These are phyloP conservation scores for Leucocoprinus sp. DNA, from an alignment of 768 basidiomycete genomes.

Conservation along the genomic window DNA sequence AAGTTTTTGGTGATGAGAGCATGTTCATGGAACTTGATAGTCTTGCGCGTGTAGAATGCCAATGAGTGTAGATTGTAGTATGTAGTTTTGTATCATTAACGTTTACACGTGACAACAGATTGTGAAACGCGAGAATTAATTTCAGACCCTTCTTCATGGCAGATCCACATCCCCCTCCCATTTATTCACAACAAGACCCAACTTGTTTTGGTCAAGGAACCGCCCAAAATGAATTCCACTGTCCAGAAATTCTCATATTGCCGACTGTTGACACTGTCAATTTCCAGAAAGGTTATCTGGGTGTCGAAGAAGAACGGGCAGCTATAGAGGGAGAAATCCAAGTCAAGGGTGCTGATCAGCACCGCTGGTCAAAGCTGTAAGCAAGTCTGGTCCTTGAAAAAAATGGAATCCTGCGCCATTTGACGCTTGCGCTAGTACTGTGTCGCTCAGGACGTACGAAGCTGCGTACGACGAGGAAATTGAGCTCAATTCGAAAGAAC, in stretches of 20 bases:
- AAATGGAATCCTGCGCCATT: background rate
- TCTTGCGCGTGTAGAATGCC: slow-evolving; percentile 64
- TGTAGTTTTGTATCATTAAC: slow-evolving; percentile 8
- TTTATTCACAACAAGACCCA: slow-evolving; percentile 46
- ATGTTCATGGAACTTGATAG: slow-evolving; percentile 79
- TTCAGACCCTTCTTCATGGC: slow-evolving; percentile 21
- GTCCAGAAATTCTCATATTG: slow-evolving; percentile 66
- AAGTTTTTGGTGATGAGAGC: slow-evolving; percentile 51
- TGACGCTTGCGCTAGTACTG: slow-evolving; percentile 35
- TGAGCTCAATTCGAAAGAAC: slow-evolving; percentile 53
- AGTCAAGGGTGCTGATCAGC: slow-evolving; percentile 58
- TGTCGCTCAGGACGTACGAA: slow-evolving; percentile 63
- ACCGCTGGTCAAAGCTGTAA: slow-evolving; percentile 63
- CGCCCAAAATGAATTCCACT: slow-evolving; percentile 16
- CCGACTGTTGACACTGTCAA: slow-evolving; percentile 62
- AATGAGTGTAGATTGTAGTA: slow-evolving; percentile 20
- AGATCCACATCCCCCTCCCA: slow-evolving; percentile 49
- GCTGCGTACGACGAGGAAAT: slow-evolving; percentile 51
- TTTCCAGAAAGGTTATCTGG: slow-evolving; percentile 83
- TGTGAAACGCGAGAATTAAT: slow-evolving; percentile 15
- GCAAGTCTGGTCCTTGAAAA: slow-evolving; percentile 22
- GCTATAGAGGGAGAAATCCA: slow-evolving; percentile 86
- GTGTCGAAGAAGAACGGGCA: slow-evolving; percentile 74
- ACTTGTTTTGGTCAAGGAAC: slow-evolving; percentile 14
- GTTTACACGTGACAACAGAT: slow-evolving; percentile 7